Evolutionary conservation across 2,329 filamentous ascomycete species (phyloP).

Genomic region (Talaromyces funiculosus): DNA sequence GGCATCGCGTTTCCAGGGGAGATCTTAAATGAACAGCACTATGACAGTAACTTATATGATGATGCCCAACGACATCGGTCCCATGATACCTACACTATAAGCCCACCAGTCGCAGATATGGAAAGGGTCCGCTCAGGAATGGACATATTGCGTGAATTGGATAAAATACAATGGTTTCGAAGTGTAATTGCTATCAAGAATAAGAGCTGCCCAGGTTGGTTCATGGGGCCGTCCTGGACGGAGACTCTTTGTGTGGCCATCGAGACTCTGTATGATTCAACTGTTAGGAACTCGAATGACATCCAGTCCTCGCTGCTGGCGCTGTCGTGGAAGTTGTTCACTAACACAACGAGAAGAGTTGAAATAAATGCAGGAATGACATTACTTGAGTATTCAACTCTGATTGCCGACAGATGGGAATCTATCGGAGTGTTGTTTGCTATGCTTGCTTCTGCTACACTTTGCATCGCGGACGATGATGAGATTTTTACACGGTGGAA

Average conservation of each 20-base stretch:
- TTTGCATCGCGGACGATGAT: conserved; percentile 3
- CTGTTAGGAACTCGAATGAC: not conserved
- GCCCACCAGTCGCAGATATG: not conserved
- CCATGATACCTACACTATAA: not conserved
- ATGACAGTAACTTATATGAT: not conserved
- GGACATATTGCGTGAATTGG: not conserved
- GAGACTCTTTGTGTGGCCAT: not conserved
- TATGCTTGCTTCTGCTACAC: not conserved
- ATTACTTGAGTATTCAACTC: conserved; percentile 2
- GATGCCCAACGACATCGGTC: not conserved
- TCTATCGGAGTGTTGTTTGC: conserved; percentile 7
- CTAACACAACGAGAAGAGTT: not conserved
- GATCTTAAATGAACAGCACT: not conserved
- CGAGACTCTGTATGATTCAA: not conserved
- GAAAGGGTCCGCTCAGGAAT: not conserved
- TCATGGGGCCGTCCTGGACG: not conserved
- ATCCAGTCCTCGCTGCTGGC: not conserved
- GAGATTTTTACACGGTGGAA: not conserved
- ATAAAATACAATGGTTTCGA: not conserved
- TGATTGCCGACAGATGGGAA: conserved; percentile 4
- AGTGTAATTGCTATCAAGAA: not conserved
- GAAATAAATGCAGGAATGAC: not conserved
- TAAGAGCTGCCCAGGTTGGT: not conserved
- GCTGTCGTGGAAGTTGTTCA: not conserved
- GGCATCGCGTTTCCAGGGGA: not conserved